Percentiles rank a stretch among this genome's conserved stretches.
Conservation (phyloP, 2,329 filamentous ascomycete species). For the Sporothrix dimorphospora region DNA sequence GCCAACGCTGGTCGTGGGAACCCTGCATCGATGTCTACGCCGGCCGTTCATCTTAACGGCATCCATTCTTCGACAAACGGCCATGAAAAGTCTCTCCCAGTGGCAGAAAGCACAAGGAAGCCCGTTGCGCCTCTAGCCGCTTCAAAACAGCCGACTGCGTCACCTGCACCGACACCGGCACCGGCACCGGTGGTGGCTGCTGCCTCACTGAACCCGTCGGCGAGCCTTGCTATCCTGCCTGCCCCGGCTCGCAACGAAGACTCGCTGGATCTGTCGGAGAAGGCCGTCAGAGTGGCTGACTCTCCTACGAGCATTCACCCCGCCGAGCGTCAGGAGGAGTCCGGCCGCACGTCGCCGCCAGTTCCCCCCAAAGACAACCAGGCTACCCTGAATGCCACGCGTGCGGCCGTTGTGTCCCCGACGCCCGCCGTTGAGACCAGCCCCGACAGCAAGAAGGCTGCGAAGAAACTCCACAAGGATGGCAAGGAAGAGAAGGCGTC, state of each 20-base stretch:
- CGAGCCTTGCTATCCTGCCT: conserved; percentile 13
- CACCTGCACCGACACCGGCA: neutral
- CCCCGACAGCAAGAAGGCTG: conserved; percentile 52
- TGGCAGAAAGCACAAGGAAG: conserved; percentile 12
- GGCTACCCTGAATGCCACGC: conserved; percentile 42
- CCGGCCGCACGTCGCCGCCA: conserved; percentile 38
- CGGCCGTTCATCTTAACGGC: conserved; percentile 29
- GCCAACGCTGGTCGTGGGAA: conserved; percentile 69
- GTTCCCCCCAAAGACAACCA: conserved; percentile 45
- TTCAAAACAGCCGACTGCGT: neutral
- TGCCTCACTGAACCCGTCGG: neutral
- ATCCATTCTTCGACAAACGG: conserved; percentile 13
- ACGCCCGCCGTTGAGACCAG: conserved; percentile 44
- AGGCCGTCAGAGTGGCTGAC: conserved; percentile 40
- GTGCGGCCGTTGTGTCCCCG: conserved; percentile 47
- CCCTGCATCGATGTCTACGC: conserved; percentile 27
- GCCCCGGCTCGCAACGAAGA: conserved; percentile 17
- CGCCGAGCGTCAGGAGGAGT: conserved; percentile 33
- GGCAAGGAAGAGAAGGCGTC: conserved; percentile 41
- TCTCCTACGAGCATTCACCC: conserved; percentile 43
- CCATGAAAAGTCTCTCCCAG: neutral
- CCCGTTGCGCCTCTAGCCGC: conserved; percentile 7
- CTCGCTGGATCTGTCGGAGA: conserved; percentile 40
- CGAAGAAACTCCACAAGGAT: conserved; percentile 61
- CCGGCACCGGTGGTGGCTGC: neutral